Conservation (phyloP, 1,284 basidiomycete species). For the Trichosporon sp. region DNA sequence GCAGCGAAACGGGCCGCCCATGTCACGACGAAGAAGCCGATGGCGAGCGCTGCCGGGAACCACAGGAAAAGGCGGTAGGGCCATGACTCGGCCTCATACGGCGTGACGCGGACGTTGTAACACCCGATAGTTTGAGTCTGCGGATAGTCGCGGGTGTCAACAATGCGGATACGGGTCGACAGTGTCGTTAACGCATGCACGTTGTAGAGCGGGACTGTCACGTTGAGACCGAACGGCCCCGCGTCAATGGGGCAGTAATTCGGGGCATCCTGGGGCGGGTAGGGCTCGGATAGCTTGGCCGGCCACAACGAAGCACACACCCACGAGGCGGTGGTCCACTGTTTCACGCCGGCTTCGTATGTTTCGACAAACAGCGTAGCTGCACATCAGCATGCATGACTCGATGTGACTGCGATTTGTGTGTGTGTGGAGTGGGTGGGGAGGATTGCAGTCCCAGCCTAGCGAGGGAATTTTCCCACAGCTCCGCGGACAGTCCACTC, state of each 20-base stretch:
- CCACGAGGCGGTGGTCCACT: constrained; percentile 63
- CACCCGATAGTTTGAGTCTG: constrained; percentile 68
- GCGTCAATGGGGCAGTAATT: constrained; percentile 67
- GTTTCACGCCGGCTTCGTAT: constrained; percentile 67
- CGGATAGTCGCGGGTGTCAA: constrained; percentile 63
- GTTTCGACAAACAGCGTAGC: constrained; percentile 81
- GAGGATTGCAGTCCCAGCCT: background rate
- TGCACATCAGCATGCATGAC: constrained; percentile 32
- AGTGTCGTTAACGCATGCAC: constrained; percentile 75
- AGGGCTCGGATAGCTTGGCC: constrained; percentile 56
- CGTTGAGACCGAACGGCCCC: constrained; percentile 74
- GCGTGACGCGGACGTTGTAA: constrained; percentile 70
- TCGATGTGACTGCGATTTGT: constrained; percentile 6
- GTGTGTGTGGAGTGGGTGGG: background rate
- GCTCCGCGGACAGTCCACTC: background rate
- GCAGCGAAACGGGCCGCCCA: constrained; percentile 73
- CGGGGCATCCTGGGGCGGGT: constrained; percentile 44
- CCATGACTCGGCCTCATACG: constrained; percentile 62
- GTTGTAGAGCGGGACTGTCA: constrained; percentile 64
- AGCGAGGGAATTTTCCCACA: background rate
- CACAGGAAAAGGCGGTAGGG: constrained; percentile 73
- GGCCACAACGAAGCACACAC: constrained; percentile 69
- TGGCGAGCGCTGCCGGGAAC: constrained; percentile 67
- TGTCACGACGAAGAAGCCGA: constrained; percentile 73
- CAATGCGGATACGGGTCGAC: constrained; percentile 73